Evolutionary conservation across 2,329 filamentous ascomycete genomes (phyloP), one percentile per base, ranked within the genome.

Genomic region (Colletotrichum scovillei): DNA sequence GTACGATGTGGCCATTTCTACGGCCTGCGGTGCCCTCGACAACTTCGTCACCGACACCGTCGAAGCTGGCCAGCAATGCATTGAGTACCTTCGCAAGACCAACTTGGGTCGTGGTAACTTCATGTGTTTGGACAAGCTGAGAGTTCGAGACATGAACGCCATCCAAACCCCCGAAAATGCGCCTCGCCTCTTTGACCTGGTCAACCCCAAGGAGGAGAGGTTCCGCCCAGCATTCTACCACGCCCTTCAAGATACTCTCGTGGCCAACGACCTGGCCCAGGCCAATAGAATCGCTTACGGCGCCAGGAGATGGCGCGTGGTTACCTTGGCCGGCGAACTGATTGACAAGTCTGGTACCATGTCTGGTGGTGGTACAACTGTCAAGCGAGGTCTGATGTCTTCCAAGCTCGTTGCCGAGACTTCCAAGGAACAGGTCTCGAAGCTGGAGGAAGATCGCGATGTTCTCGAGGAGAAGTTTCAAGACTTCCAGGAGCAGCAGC

Each of bases 291-390:
- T 99, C 76, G 97, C 97, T 8, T 99, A 98, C 79, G 96, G 97
- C 55, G 94, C 94, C 58, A 94, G 92, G 85, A 88, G 97, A 82
- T 99, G 97, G 97, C 92, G 97, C 76, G 97, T 99, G 3, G 97
- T 99, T 53, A 99, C 97, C 0, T 89, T 99, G 2, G 95, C 95
- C 74, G 97, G 97, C 62, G 95, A 98, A 82, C 89, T 99, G 65
- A 98, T 99, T 77, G 97, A 99, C 85, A 97, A 97, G 81, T 98
- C 96, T 1, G 97, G 97, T 87, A 98, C 97, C 46, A 98, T 99
- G 97, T 98, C 94, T 72, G 97, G 97, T 86, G 97, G 97, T 87
- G 97, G 97, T 69, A 96, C 91, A 58, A 94, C 94, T 19, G 94
- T 97, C 69, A 95, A 96, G 78, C 95, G 92, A 80, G 97, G 97